These are phyloP conservation scores for Gonapodya prolifera DNA, from an alignment of 192 early-diverging fungal genomes.

Conservation along the genomic window DNA sequence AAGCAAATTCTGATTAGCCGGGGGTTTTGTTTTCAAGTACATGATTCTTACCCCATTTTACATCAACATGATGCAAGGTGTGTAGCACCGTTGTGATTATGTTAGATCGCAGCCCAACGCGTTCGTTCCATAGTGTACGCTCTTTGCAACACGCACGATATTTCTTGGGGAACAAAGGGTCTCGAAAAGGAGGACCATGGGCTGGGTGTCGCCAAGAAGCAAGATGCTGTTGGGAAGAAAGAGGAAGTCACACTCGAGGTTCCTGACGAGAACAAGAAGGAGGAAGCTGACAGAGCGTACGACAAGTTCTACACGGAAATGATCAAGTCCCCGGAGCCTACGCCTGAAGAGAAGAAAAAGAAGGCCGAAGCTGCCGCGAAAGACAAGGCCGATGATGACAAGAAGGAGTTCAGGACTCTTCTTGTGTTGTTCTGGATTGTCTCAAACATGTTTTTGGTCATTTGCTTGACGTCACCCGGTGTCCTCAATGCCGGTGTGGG, in stretches of 20 bases:
- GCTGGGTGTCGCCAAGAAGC: constrained; percentile 64
- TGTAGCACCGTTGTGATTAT: too few species aligned
- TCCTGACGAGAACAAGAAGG: constrained; percentile 41
- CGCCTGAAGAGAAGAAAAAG: constrained; percentile 28
- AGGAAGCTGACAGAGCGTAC: constrained; percentile 74
- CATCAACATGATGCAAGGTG: constrained; percentile 60
- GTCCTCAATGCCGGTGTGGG: not conserved
- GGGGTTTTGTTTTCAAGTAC: too few species aligned
- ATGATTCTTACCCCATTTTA: constrained; percentile 74
- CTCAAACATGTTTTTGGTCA: constrained; percentile 60
- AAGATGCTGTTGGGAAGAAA: constrained; percentile 40
- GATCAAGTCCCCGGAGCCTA: constrained; percentile 21
- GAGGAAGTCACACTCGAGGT: constrained; percentile 62
- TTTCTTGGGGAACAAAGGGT: constrained; percentile 95
- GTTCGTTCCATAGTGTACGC: not conserved
- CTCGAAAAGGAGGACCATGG: constrained; percentile 54
- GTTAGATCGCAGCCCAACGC: not conserved
- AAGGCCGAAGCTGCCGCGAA: constrained; percentile 47
- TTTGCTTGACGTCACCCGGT: constrained; percentile 43
- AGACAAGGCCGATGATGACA: constrained; percentile 79
- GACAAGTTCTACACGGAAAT: constrained; percentile 60
- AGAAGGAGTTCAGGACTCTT: constrained; percentile 73
- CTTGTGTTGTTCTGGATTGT: constrained; percentile 79
- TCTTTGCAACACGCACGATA: constrained; percentile 86
- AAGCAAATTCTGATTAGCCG: too few species aligned